Evolutionary conservation across 179 eudicot species (phyloP).

Genomic region (Silene noctiflora): DNA sequence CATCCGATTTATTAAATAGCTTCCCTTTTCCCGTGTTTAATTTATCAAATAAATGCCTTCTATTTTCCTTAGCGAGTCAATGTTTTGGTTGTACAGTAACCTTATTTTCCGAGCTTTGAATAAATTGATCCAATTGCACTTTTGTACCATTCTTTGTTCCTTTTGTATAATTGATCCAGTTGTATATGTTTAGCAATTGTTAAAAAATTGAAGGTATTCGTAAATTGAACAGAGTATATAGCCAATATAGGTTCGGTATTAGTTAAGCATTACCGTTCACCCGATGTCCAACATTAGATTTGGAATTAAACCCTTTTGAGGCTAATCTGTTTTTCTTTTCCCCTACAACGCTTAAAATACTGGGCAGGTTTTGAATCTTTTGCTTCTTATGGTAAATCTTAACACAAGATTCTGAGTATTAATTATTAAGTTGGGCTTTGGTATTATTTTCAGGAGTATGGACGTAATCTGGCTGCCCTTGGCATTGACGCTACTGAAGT

Average conservation of each 20-base stretch:
- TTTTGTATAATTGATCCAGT: neutral
- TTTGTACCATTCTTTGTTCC: neutral
- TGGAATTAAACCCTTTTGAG: neutral
- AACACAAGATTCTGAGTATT: neutral
- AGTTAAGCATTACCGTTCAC: neutral
- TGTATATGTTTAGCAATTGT: neutral
- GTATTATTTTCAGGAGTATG: slow-evolving; percentile 62
- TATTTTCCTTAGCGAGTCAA: neutral
- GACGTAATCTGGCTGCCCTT: slow-evolving; percentile 73
- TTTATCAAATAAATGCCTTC: neutral
- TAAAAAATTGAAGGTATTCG: neutral
- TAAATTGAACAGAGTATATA: neutral
- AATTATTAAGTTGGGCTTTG: neutral
- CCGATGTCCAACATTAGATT: neutral
- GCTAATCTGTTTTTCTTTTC: neutral
- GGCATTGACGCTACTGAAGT: slow-evolving; percentile 75
- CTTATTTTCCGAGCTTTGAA: too few relatives aligned
- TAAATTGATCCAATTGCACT: neutral
- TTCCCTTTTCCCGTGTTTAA: neutral
- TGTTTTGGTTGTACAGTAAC: neutral
- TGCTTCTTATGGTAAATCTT: neutral
- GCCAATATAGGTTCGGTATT: neutral
- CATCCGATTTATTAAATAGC: neutral
- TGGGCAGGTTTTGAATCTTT: neutral
- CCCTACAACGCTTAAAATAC: slow-evolving; percentile 1